phyloP scores from a whole-genome alignment of 495 filamentous ascomycete genomes.

The Filosporella fistucella region DNA sequence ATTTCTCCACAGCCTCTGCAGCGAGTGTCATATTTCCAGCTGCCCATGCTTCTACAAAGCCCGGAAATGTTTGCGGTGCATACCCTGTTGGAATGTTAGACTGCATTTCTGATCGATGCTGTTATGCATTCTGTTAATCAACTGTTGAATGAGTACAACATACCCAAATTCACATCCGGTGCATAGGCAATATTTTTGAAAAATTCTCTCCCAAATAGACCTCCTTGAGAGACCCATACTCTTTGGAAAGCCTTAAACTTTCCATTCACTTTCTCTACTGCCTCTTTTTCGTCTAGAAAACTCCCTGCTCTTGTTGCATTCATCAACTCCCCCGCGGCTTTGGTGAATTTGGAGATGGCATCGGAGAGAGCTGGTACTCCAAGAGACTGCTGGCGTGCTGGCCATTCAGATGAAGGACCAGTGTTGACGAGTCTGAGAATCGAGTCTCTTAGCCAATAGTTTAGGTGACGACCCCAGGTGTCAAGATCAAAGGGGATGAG shows the following conservation, averaged over 20 bases:
- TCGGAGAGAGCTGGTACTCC: too few relatives aligned
- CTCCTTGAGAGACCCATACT: background rate
- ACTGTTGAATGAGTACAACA: background rate
- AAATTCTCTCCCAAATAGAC: background rate
- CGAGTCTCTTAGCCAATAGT: background rate
- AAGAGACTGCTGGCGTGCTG: too few relatives aligned
- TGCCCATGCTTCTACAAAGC: background rate
- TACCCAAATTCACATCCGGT: too few relatives aligned
- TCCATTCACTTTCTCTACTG: background rate
- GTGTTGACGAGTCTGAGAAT: background rate
- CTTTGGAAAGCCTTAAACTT: slow-evolving; percentile 1
- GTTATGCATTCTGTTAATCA: background rate
- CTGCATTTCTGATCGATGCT: background rate
- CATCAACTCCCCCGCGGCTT: background rate
- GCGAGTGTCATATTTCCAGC: background rate
- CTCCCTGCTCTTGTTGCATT: background rate
- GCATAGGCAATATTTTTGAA: slow-evolving; percentile 1
- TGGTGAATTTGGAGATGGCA: background rate
- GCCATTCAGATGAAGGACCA: background rate
- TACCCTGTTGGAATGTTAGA: background rate
- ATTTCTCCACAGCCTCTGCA: background rate
- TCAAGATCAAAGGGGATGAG: background rate
- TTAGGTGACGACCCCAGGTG: background rate
- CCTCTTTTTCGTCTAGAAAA: background rate
- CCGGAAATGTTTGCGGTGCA: background rate